These are phyloP conservation scores for Oemleria cerasiformis DNA, from an alignment of 306 rosid genomes.

Conservation along the genomic window DNA sequence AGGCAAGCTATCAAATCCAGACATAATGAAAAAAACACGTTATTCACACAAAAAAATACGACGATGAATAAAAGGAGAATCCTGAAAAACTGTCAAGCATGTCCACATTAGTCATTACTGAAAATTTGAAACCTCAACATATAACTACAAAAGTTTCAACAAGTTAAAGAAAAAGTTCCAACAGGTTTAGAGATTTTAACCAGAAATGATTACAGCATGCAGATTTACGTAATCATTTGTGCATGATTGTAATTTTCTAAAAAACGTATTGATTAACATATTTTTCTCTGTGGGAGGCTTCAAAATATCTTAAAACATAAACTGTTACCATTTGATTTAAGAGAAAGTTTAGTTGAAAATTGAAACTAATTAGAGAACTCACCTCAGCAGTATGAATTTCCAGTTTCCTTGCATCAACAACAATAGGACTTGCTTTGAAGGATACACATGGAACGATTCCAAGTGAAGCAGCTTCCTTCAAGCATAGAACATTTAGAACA, in stretches of 20 bases:
- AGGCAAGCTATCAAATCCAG: neutral
- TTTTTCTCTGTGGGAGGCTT: conserved; percentile 10
- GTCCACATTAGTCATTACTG: neutral
- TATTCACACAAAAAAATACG: neutral
- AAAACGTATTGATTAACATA: neutral
- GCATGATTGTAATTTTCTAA: neutral
- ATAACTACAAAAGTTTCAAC: too few species aligned
- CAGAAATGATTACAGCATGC: neutral
- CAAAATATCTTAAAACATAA: conserved; percentile 19
- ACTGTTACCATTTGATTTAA: conserved; percentile 11
- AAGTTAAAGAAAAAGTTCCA: neutral
- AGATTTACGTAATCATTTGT: neutral
- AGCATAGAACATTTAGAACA: conserved; percentile 23
- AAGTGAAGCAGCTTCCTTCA: conserved; percentile 90
- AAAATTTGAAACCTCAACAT: neutral
- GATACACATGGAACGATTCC: conserved; percentile 78
- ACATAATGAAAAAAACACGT: too few species aligned
- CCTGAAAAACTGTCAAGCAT: neutral
- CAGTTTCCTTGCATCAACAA: conserved; percentile 67
- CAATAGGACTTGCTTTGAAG: conserved; percentile 64
- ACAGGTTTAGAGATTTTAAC: neutral
- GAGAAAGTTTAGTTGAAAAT: conserved; percentile 5
- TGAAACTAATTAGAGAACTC: conserved; percentile 29
- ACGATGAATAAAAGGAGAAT: neutral
- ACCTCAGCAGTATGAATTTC: conserved; percentile 75